Percentiles rank a stretch among this genome's conserved stretches.
Conservation (phyloP, 2,329 filamentous ascomycete genomes). For the Aphanocladium album region DNA sequence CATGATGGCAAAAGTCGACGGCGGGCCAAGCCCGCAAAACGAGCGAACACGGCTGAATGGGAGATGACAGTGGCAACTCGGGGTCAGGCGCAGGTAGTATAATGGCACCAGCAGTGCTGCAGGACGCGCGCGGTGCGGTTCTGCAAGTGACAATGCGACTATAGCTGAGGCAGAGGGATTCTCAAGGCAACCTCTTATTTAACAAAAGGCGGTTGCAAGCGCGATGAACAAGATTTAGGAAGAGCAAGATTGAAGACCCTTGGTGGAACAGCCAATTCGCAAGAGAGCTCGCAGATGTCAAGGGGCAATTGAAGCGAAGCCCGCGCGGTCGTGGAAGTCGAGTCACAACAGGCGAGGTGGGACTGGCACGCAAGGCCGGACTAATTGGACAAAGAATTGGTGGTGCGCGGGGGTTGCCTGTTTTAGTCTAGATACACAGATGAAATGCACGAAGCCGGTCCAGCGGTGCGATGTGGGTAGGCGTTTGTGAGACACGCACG, state of each 20-base stretch:
- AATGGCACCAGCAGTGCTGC: neutral
- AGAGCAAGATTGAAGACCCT: neutral
- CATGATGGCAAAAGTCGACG: slow-evolving; percentile 16
- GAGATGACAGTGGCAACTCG: neutral
- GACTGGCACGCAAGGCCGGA: slow-evolving; percentile 6
- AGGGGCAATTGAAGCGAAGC: slow-evolving; percentile 6
- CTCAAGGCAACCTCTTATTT: too few species aligned
- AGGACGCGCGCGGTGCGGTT: too few species aligned
- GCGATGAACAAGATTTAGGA: neutral
- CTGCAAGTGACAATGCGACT: too few species aligned
- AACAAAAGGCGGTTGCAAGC: too few species aligned
- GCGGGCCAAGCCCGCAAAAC: slow-evolving; percentile 1
- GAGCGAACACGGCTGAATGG: neutral
- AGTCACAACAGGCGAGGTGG: slow-evolving; percentile 5
- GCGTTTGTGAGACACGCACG: slow-evolving; percentile 6
- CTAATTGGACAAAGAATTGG: neutral
- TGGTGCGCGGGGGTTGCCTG: slow-evolving; percentile 8
- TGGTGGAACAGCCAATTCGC: neutral
- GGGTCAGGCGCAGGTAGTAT: neutral
- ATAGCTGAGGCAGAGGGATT: too few species aligned
- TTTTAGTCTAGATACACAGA: neutral
- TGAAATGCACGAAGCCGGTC: neutral
- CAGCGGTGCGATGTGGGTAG: neutral
- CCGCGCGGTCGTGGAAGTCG: neutral
- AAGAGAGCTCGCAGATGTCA: neutral